A percentile compares a stretch with the other conserved stretches of the same genome.
These are phyloP conservation scores for Discostella stelligera DNA, from an alignment of 352 stramenopile species.

Conservation along the genomic window DNA sequence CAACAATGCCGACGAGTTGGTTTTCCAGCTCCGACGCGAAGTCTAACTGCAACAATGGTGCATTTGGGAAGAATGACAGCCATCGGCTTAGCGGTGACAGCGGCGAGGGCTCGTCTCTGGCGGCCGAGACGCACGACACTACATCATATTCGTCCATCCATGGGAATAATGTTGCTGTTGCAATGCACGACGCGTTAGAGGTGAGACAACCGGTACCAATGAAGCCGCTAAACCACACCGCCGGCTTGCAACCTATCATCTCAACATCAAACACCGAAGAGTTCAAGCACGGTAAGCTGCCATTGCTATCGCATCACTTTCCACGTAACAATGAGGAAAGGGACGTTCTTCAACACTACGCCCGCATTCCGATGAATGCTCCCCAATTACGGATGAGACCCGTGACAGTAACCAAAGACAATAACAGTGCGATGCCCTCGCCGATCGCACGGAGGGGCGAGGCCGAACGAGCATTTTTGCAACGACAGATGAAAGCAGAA, in stretches of 20 bases:
- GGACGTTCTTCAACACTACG: neutral
- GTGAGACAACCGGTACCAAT: neutral
- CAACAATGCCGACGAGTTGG: neutral
- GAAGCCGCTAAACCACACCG: neutral
- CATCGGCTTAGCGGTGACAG: neutral
- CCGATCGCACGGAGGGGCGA: conserved; percentile 26
- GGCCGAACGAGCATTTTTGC: conserved; percentile 40
- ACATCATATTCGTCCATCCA: too few relatives aligned
- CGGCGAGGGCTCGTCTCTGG: too few relatives aligned
- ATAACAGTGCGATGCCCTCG: conserved; percentile 11
- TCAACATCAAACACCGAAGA: neutral
- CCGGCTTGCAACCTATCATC: neutral
- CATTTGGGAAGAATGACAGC: neutral
- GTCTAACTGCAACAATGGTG: neutral
- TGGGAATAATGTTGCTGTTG: too few relatives aligned
- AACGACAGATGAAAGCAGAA: conserved; percentile 40
- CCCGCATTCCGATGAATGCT: neutral
- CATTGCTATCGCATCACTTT: neutral
- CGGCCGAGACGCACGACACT: neutral
- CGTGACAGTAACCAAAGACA: conserved; percentile 11
- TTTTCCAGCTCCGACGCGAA: neutral
- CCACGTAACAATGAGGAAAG: neutral
- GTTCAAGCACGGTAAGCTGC: neutral
- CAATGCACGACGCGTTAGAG: neutral
- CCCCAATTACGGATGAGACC: conserved; percentile 26